These are phyloP conservation scores for Wakefieldia striispora DNA, from an alignment of 768 basidiomycete species.

Conservation along the genomic window DNA sequence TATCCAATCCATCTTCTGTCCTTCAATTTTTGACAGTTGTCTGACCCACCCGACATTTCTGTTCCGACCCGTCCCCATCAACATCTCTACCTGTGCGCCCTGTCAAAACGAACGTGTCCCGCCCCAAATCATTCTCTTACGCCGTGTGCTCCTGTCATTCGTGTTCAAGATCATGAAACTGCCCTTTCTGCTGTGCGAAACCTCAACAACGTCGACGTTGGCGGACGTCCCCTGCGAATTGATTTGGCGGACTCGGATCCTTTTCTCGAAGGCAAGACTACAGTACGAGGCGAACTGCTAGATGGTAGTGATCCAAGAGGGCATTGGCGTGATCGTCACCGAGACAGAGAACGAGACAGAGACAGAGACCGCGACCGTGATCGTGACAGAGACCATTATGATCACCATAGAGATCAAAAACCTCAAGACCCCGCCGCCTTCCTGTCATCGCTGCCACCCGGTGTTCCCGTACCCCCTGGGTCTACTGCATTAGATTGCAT, in stretches of 20 bases:
- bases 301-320: constrained; percentile 52
- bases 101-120: constrained; percentile 2
- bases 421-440: constrained; percentile 49
- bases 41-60: constrained; percentile 37
- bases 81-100: neutral
- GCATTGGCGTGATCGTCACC: constrained; percentile 46
- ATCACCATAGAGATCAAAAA: constrained; percentile 34
- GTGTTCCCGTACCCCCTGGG: constrained; percentile 71
- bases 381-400: constrained; percentile 39
- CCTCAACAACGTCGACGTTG: constrained; percentile 88
- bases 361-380: constrained; percentile 55
- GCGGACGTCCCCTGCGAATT: constrained; percentile 89
- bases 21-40: constrained; percentile 24
- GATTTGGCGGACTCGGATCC: constrained; percentile 94
- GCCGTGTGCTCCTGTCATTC: constrained; percentile 16
- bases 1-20: constrained; percentile 37
- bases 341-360: constrained; percentile 48
- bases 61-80: constrained; percentile 8
- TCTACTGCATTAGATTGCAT: constrained; percentile 77
- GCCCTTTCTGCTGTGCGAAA: constrained; percentile 95
- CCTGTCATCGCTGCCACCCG: constrained; percentile 68
- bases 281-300: constrained; percentile 76
- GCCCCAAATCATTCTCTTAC: constrained; percentile 1
- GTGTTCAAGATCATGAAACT: constrained; percentile 82
- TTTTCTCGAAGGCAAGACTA: constrained; percentile 87